Percentiles rank a stretch among this genome's conserved stretches.
Conservation (phyloP, 169 alveolate species). For the Plasmodium gaboni region DNA sequence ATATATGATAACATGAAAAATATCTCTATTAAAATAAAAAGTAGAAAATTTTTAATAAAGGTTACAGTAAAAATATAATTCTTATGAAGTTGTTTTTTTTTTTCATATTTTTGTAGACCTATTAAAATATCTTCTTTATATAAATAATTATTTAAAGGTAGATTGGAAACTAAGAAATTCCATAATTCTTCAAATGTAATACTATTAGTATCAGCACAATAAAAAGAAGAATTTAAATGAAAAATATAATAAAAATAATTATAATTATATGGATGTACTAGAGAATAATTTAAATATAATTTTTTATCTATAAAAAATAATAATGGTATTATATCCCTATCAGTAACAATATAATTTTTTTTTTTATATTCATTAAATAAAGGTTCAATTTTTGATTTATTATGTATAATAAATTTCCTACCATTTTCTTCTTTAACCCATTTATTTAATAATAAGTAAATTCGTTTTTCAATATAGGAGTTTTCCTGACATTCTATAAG, state of each 20-base stretch:
- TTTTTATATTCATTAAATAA: slow-evolving; percentile 60
- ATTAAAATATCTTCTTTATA: slow-evolving; percentile 53
- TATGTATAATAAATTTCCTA: slow-evolving; percentile 54
- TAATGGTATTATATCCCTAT: slow-evolving; percentile 57
- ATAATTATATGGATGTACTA: slow-evolving; percentile 57
- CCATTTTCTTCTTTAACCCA: slow-evolving; percentile 74
- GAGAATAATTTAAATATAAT: slow-evolving; percentile 53
- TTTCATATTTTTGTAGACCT: slow-evolving; percentile 48
- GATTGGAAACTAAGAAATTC: slow-evolving; percentile 48
- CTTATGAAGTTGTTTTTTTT: slow-evolving; percentile 19
- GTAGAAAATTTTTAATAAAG: slow-evolving; percentile 31
- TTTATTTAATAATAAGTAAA: slow-evolving; percentile 25
- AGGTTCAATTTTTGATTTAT: slow-evolving; percentile 35
- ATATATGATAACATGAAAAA: slow-evolving; percentile 31
- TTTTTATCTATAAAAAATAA: slow-evolving; percentile 63
- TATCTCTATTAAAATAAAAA: slow-evolving; percentile 42
- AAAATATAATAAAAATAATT: slow-evolving; percentile 31
- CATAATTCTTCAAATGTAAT: slow-evolving; percentile 69
- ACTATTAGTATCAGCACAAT: slow-evolving; percentile 67
- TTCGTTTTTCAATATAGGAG: slow-evolving; percentile 52
- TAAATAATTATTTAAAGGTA: slow-evolving; percentile 58
- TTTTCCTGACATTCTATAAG: slow-evolving; percentile 42
- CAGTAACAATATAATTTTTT: slow-evolving; percentile 60
- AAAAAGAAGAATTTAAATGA: slow-evolving; percentile 56
- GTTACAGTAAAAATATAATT: slow-evolving; percentile 50